Percentiles rank a stretch among this genome's conserved stretches.
phyloP scores from a whole-genome alignment of 202 grass and related monocot genomes.

The Carex arenaria region DNA sequence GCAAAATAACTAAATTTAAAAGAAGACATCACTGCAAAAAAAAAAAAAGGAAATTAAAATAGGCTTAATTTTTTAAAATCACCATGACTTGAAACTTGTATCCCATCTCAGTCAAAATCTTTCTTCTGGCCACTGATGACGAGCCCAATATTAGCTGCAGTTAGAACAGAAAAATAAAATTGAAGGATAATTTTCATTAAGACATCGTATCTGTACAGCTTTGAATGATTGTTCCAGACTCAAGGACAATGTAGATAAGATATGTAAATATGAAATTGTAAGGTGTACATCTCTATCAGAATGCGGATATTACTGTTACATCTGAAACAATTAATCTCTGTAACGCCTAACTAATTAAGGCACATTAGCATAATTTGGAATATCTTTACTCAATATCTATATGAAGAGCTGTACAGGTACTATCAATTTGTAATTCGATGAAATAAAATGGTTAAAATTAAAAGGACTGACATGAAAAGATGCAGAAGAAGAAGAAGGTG shows the following conservation, averaged over 20 bases:
- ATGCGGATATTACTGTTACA: too few species aligned
- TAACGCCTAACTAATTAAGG: too few species aligned
- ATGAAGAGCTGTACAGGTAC: too few species aligned
- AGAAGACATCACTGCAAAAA: background rate
- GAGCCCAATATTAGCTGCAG: constrained; percentile 82
- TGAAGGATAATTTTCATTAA: background rate
- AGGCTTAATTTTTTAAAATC: background rate
- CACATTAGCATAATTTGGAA: too few species aligned
- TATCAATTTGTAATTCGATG: too few species aligned
- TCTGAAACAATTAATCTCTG: too few species aligned
- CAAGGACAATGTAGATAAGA: background rate
- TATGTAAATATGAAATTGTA: background rate
- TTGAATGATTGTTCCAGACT: background rate
- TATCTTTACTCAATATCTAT: too few species aligned
- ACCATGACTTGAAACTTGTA: constrained; percentile 72
- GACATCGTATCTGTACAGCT: background rate
- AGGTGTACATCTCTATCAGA: background rate
- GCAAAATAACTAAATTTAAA: background rate
- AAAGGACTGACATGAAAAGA: constrained; percentile 23
- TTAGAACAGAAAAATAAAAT: background rate
- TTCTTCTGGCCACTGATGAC: constrained; percentile 64
- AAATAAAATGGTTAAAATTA: background rate
- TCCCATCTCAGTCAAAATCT: constrained; percentile 74
- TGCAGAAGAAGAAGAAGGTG: constrained; percentile 2
- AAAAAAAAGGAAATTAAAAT: background rate